Percentiles rank a stretch among this genome's conserved stretches.
Evolutionary conservation across 1,139 yeast species (phyloP).

Genomic region (Suhomyces guaymorum): DNA sequence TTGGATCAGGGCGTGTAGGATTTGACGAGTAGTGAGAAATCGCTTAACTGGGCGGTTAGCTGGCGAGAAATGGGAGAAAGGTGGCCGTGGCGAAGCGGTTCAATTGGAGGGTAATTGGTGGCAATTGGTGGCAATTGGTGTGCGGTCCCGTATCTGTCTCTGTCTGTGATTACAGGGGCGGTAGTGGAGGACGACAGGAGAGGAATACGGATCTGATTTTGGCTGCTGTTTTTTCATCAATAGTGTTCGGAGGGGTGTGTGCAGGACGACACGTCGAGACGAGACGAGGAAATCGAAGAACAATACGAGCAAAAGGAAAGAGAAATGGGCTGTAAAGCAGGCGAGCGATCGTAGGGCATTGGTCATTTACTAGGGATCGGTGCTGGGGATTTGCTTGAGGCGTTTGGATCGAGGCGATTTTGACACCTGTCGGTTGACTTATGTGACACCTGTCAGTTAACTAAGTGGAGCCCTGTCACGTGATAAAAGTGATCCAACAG

Average conservation of each 20-base stretch:
- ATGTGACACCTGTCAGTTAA: too few relatives aligned
- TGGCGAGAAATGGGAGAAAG: slow-evolving; percentile 1
- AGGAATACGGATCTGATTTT: too few relatives aligned
- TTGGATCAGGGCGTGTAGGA: too few relatives aligned
- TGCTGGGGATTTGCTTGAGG: not conserved
- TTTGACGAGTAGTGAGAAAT: slow-evolving; percentile 1
- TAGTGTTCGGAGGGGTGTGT: slow-evolving; percentile 10
- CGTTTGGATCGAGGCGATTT: too few relatives aligned
- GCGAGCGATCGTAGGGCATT: not conserved
- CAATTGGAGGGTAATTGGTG: not conserved
- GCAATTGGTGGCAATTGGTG: not conserved
- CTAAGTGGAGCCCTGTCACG: too few relatives aligned
- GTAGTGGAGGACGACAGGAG: too few relatives aligned
- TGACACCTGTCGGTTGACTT: too few relatives aligned
- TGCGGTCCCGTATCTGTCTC: not conserved
- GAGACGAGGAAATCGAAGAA: slow-evolving; percentile 1
- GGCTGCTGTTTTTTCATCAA: slow-evolving; percentile 10
- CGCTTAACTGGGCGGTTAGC: slow-evolving; percentile 1
- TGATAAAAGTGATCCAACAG: too few relatives aligned
- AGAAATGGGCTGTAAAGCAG: too few relatives aligned
- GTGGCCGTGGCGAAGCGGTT: too few relatives aligned
- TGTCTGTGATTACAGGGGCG: too few relatives aligned
- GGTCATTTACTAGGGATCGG: too few relatives aligned
- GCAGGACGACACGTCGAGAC: slow-evolving; percentile 15
- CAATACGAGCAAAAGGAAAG: not conserved